Conservation (phyloP, 1,139 yeast species). For the Yamadazyma kanchanaburiensis region DNA sequence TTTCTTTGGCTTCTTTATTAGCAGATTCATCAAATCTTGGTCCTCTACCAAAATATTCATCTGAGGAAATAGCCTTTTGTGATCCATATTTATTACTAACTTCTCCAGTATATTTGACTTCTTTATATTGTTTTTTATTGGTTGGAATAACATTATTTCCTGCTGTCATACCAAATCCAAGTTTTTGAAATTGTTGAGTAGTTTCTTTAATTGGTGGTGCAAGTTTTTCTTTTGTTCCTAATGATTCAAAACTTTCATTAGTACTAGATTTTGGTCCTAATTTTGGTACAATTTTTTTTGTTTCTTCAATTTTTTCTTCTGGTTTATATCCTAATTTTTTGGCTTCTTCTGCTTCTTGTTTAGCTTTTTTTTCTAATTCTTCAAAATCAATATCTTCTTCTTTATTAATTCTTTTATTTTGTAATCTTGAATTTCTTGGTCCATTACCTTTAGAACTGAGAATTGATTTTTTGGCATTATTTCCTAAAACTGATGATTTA, state of each 20-base stretch:
- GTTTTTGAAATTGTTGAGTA: slow-evolving; percentile 69
- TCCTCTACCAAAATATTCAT: slow-evolving; percentile 89
- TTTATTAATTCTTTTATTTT: slow-evolving; percentile 48
- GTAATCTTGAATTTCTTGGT: slow-evolving; percentile 55
- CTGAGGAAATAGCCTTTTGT: slow-evolving; percentile 94
- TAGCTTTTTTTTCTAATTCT: slow-evolving; percentile 84
- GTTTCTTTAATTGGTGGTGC: slow-evolving; percentile 50
- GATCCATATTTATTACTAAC: slow-evolving; percentile 75
- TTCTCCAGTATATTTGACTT: slow-evolving; percentile 63
- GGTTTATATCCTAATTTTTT: slow-evolving; percentile 73
- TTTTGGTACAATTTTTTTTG: no score
- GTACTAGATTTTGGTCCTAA: no score
- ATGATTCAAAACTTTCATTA: no score
- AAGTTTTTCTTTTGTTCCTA: slow-evolving; percentile 15
- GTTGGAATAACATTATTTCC: slow-evolving; percentile 35
- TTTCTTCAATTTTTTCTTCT: no score
- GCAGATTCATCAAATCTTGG: slow-evolving; percentile 72
- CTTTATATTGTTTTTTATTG: slow-evolving; percentile 39
- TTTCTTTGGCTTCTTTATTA: slow-evolving; percentile 73
- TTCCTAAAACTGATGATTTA: slow-evolving; percentile 6
- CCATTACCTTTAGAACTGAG: slow-evolving; percentile 41
- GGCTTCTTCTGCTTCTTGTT: slow-evolving; percentile 74
- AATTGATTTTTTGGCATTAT: slow-evolving; percentile 28
- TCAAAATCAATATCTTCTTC: slow-evolving; percentile 84
- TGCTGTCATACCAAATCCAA: slow-evolving; percentile 82